Percentiles rank a stretch among this genome's conserved stretches.
Evolutionary conservation across 148 eudicot species (phyloP).

Genomic region (Chenopodium quinoa): DNA sequence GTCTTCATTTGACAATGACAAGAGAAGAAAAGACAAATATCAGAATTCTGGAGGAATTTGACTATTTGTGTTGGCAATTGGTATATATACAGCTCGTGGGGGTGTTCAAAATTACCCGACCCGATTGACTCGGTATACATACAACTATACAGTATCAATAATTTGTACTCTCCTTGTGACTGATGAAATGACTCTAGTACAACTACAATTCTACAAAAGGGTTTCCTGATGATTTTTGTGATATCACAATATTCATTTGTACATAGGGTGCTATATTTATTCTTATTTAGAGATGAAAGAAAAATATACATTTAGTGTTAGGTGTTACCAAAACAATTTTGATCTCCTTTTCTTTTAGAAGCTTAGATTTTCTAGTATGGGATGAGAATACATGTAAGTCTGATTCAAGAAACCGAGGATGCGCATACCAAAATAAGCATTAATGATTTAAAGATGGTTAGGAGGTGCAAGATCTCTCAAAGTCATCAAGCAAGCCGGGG

Average conservation of each 20-base stretch:
- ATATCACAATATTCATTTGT: constrained; percentile 21
- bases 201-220: background rate
- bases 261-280: background rate
- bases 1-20: constrained; percentile 16
- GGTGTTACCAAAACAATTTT: background rate
- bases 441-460: too few relatives aligned
- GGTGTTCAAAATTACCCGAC: too few relatives aligned
- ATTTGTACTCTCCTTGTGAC: background rate
- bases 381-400: background rate
- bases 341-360: background rate
- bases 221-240: background rate
- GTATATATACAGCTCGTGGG: too few relatives aligned
- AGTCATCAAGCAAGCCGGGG: too few relatives aligned
- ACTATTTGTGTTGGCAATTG: background rate
- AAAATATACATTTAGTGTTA: background rate
- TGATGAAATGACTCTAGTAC: constrained; percentile 2
- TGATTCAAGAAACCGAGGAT: background rate
- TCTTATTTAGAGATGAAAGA: background rate
- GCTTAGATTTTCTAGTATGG: too few relatives aligned
- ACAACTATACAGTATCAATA: background rate
- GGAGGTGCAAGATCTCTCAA: too few relatives aligned
- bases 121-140: too few relatives aligned
- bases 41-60: background rate
- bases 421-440: too few relatives aligned
- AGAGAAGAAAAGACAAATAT: background rate